Base-by-base conservation (phyloP, 192 early-diverging fungal genomes). In the Backusella circina region DNA sequence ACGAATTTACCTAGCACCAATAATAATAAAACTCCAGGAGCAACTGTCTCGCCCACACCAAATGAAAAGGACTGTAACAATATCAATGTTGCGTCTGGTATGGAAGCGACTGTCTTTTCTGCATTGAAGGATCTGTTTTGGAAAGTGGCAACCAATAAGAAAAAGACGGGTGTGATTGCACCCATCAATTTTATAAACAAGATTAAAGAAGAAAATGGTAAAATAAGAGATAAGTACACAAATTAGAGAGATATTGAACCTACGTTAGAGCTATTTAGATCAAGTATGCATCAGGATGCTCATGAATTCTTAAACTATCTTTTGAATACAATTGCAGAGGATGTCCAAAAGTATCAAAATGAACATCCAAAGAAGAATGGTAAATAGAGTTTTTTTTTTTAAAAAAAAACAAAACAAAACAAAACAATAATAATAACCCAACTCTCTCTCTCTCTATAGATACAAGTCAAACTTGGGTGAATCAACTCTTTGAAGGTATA, bases 231-330 rank as follows among this genome's bases (percentile, higher is more conserved):
- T n/a, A 33, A 33, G 7, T 65, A 7, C 64, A 65, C 13, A 31
- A 65, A 67, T 5, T 12, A 16, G 26, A 31, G 26, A 67, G 1
- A 1, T 0, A 31, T 31, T 21, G 21, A 31, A 18, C 15, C 2
- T 67, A 65, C 5, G 32, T 16, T 80, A 95, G 96, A 97, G 77
- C 81, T 97, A 12, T 99, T 98, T 77, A 88, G 94, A 51, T 91
- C 92, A 75, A 96, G 93, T 26, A 92, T 91, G 86, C 98, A 99
- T 77, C 98, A 99, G 78, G 98, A 99, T 80, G 97, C 96, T 0
- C 98, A 99, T 81, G 98, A 99, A 83, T 96, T 98, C 79, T 85
- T 99, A 39, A 98, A 98, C 84, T 98, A 92, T 79, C 70, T 96
- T 9, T 83, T 99, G 30, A 98, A 98, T 80, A 90, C 91, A 23